phyloP scores from a whole-genome alignment of 2,329 filamentous ascomycete species.

The Aspergillus flavus region DNA sequence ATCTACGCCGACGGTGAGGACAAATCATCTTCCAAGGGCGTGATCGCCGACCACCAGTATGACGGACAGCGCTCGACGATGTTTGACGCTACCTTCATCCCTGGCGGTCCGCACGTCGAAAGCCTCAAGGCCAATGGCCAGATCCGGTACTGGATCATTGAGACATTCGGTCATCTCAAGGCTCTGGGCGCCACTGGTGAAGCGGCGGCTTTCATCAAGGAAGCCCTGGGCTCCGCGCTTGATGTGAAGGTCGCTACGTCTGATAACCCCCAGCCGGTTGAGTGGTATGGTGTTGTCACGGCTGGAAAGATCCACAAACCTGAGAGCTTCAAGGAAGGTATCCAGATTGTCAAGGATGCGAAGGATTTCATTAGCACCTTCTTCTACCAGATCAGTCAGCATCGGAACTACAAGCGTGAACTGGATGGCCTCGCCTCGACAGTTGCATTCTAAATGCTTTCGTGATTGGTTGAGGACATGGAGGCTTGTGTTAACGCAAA shows the following conservation, averaged over 20 bases:
- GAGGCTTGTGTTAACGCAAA: not conserved
- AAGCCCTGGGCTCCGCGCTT: constrained; percentile 43
- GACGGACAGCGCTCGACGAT: constrained; percentile 76
- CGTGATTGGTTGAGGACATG: not conserved
- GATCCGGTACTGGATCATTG: constrained; percentile 74
- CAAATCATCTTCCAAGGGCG: constrained; percentile 58
- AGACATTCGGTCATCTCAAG: constrained; percentile 82
- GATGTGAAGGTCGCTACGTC: constrained; percentile 54
- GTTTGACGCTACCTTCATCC: constrained; percentile 79
- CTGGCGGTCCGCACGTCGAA: constrained; percentile 66
- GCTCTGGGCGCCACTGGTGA: constrained; percentile 70
- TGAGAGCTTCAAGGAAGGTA: constrained; percentile 61
- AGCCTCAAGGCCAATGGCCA: constrained; percentile 70
- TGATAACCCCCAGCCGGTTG: constrained; percentile 54
- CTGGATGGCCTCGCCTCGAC: constrained; percentile 66
- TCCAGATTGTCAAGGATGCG: constrained; percentile 67
- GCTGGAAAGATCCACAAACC: constrained; percentile 55
- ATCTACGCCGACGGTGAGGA: constrained; percentile 57
- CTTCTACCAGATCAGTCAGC: constrained; percentile 68
- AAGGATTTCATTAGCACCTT: constrained; percentile 72
- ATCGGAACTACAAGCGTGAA: constrained; percentile 75
- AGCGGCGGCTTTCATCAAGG: constrained; percentile 34
- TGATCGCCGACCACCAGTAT: constrained; percentile 74
- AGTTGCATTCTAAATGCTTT: constrained; percentile 65
- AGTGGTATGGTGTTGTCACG: constrained; percentile 79